Conservation (phyloP, 1,284 basidiomycete species). For the Cutaneotrichosporon sp. region DNA sequence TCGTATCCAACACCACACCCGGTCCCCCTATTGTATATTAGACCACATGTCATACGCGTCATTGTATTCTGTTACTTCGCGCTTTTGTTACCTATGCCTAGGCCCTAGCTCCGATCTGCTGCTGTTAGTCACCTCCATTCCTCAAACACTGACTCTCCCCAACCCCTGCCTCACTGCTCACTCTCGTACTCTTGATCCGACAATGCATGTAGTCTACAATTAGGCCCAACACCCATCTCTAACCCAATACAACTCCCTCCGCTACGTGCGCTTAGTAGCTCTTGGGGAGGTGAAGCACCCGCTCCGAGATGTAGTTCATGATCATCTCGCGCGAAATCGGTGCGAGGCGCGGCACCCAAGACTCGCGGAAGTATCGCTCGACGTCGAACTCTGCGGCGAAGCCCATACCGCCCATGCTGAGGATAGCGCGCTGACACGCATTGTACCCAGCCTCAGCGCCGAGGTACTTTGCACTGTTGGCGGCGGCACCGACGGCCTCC, state of each 20-base stretch:
- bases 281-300: slow-evolving; percentile 27
- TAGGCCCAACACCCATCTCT: neutral
- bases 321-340: slow-evolving; percentile 27
- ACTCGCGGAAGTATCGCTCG: slow-evolving; percentile 25
- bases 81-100: neutral
- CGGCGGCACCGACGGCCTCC: slow-evolving; percentile 21
- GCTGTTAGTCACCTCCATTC: too few species aligned
- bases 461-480: slow-evolving; percentile 25
- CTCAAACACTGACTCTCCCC: too few species aligned
- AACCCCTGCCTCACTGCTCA: too few species aligned
- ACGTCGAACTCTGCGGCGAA: slow-evolving; percentile 26
- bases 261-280: slow-evolving; percentile 18
- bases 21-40: neutral
- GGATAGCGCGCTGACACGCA: slow-evolving; percentile 23
- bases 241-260: neutral
- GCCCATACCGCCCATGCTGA: slow-evolving; percentile 26
- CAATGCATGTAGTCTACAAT: slow-evolving; percentile 14
- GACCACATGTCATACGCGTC: neutral
- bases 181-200: neutral
- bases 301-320: slow-evolving; percentile 25
- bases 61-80: neutral
- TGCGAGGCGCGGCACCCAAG: slow-evolving; percentile 24
- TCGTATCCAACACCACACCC: too few species aligned
- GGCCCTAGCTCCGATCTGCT: too few species aligned
- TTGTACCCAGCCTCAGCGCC: slow-evolving; percentile 26